Percentiles rank a stretch among this genome's conserved stretches.
Conservation (phyloP, 2,329 filamentous ascomycete genomes). For the Pleurostoma richardsiae region DNA sequence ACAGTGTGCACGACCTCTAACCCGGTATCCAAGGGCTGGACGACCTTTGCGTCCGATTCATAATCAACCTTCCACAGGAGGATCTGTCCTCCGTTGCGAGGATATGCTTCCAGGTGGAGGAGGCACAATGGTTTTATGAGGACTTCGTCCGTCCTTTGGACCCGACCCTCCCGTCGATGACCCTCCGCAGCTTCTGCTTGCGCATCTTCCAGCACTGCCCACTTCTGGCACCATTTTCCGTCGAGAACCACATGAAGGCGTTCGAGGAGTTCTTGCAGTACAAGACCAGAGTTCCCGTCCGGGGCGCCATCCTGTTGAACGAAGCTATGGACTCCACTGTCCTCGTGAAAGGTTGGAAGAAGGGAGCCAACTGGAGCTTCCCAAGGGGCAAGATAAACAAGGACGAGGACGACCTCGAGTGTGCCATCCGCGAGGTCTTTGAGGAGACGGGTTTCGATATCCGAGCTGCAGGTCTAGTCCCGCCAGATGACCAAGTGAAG, state of each 20-base stretch:
- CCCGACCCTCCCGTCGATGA: conserved; percentile 77
- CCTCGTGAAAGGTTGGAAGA: conserved; percentile 97
- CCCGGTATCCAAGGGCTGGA: conserved; percentile 66
- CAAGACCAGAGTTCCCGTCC: conserved; percentile 89
- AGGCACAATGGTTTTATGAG: conserved; percentile 99
- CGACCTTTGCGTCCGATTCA: conserved; percentile 96
- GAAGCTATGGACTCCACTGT: conserved; percentile 90
- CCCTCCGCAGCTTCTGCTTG: conserved; percentile 78
- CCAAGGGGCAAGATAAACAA: conserved; percentile 98
- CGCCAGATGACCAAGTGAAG: conserved; percentile 66
- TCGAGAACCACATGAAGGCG: conserved; percentile 71
- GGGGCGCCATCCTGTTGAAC: conserved; percentile 90
- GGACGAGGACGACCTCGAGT: conserved; percentile 89
- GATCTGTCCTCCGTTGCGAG: conserved; percentile 86
- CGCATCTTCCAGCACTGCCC: conserved; percentile 94
- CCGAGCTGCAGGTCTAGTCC: conserved; percentile 68
- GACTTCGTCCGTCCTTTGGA: conserved; percentile 94
- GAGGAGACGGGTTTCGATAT: conserved; percentile 95
- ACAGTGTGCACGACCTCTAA: background rate
- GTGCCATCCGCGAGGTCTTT: conserved; percentile 88
- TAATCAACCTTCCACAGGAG: conserved; percentile 90
- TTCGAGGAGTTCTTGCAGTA: conserved; percentile 92
- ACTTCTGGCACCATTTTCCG: conserved; percentile 74
- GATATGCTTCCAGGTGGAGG: conserved; percentile 98
- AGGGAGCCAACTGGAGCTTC: conserved; percentile 93